These are phyloP conservation scores for Fonticula alba DNA, from an alignment of 78 protist species.

Conservation along the genomic window DNA sequence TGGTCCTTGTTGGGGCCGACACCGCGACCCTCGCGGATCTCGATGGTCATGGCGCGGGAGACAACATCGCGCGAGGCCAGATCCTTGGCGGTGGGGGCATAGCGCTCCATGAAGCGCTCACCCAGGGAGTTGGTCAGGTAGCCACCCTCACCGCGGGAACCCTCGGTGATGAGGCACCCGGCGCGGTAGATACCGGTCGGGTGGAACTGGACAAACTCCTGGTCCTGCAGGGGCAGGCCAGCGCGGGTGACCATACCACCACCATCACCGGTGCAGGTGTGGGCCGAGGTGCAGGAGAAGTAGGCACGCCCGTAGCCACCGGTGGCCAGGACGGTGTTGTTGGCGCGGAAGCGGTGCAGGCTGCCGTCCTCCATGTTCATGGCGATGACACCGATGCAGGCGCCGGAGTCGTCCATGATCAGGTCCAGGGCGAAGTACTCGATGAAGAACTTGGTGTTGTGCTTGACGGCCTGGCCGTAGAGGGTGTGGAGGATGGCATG, in stretches of 20 bases:
- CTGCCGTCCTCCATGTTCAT: constrained; percentile 71
- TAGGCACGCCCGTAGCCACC: constrained; percentile 62
- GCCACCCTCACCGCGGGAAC: constrained; percentile 98
- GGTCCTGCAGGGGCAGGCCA: constrained; percentile 61
- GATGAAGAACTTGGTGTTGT: constrained; percentile 68
- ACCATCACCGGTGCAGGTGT: constrained; percentile 99
- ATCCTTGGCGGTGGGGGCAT: constrained; percentile 95
- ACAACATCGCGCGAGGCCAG: constrained; percentile 98
- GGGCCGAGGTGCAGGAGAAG: constrained; percentile 77
- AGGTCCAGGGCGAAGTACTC: constrained; percentile 94
- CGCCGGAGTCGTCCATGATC: constrained; percentile 56
- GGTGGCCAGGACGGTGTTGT: constrained; percentile 75
- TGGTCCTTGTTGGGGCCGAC: constrained; percentile 82
- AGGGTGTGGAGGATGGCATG: constrained; percentile 95
- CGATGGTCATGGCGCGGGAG: constrained; percentile 90
- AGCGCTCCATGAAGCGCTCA: constrained; percentile 94
- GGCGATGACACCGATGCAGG: constrained; percentile 61
- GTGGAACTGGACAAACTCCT: constrained; percentile 98
- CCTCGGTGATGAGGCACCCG: constrained; percentile 97
- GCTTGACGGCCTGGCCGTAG: constrained; percentile 76
- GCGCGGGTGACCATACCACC: constrained; percentile 83
- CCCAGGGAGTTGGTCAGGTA: constrained; percentile 80
- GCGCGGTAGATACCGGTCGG: constrained; percentile 98
- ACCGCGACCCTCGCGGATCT: constrained; percentile 75
- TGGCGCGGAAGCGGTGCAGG: constrained; percentile 73